Evolutionary conservation across 306 rosid species (phyloP), one percentile per base, ranked within the genome.

Genomic region (Trifolium dubium): DNA sequence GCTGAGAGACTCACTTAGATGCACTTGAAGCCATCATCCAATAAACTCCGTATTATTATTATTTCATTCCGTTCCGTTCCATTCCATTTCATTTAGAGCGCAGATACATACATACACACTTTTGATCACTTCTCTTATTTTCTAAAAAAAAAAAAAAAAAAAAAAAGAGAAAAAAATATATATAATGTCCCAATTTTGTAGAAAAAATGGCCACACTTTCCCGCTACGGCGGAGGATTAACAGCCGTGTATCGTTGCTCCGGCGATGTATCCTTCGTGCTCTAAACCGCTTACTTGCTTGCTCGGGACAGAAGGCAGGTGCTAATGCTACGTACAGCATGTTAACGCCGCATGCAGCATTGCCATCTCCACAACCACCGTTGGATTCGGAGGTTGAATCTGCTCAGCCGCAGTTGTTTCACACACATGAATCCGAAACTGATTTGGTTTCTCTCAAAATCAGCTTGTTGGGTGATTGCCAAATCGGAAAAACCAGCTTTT

Each of bases 401-500:
- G 4, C 75, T 7, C 28, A n/a, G 5, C 40, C 81, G 5, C 28
- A 70, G 0, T 4, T 35, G 64, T 67, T 68, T 60, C 84, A 71
- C n/a, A 55, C 71, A 44, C 76, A 76, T 64, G 90, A 84, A 5
- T 56, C 54, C 35, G 96, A 92, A 32, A 79, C 86, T 11, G 96
- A 94, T 85, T 83, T 94, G 83, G 97, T 94, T 71, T 65, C 92
- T 34, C 74, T 94, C 73, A 94, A 94, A 92, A 91, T 94, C 69
- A 87, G 85, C 79, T 87, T 94, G 32, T 77, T 94, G 83, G 98
- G 98, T 19, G 97, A 94, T 44, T 77, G 85, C 79, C 84, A 87
- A 78, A 89, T 88, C 37, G 98, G 98, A 64, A 94, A 94, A 85
- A 91, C 98, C 60, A 85, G 96, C 77, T 94, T 94, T 81, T 58